Conservation (phyloP, 2,329 filamentous ascomycete genomes). For the Colletotrichum lupini region DNA sequence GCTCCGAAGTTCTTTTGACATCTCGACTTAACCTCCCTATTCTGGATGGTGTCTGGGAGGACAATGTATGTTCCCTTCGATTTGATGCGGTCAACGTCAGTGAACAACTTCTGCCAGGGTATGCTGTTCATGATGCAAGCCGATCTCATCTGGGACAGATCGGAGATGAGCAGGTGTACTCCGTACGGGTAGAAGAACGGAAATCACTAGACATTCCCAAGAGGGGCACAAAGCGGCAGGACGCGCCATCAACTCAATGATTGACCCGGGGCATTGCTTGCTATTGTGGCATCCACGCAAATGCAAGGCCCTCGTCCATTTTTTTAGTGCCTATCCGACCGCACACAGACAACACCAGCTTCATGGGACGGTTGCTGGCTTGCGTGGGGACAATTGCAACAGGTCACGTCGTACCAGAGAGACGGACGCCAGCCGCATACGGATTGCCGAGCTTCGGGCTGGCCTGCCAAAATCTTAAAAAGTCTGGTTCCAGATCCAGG, state of each 20-base stretch:
- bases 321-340: conserved; percentile 3
- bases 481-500: conserved; percentile 14
- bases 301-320: background rate
- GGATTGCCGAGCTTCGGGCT: conserved; percentile 18
- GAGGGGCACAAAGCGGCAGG: background rate
- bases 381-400: conserved; percentile 18
- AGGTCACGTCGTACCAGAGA: conserved; percentile 14
- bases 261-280: conserved; percentile 8
- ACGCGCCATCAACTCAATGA: background rate
- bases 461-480: conserved; percentile 24
- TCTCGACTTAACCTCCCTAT: background rate
- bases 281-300: background rate
- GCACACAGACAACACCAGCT: conserved; percentile 19
- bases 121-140: background rate
- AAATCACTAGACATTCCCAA: background rate
- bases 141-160: conserved; percentile 17
- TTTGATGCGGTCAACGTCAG: background rate
- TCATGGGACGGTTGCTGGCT: conserved; percentile 19
- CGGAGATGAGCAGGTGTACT: conserved; percentile 11
- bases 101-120: background rate
- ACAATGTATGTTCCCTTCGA: background rate
- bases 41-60: background rate
- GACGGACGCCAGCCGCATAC: background rate
- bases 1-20: background rate
- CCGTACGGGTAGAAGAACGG: background rate